Base-by-base conservation (phyloP, 1,284 basidiomycete species). In the Puccinia horiana region DNA sequence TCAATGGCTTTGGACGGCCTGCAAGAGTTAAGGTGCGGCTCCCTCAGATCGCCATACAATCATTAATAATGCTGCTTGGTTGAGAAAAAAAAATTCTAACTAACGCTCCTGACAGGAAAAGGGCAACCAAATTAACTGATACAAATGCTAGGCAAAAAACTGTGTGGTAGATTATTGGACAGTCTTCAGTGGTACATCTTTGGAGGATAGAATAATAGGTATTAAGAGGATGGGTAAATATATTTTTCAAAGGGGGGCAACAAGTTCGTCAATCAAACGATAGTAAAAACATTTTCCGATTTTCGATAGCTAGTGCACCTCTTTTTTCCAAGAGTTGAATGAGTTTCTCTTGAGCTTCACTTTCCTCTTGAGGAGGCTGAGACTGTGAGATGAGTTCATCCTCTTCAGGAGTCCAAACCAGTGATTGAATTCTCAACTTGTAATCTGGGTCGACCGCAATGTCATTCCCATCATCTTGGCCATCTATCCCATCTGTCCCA, bases 231-330 rank as follows among this genome's bases (percentile, higher is more conserved):
- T 58, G 56, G 26, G 56, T 58, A 58, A 58, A 26, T 26, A 29
- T 16, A 26, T 9, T 58, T 8, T 9, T 58, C n/a, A 58, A 58
- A 32, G 65, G 29, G 14, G 29, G n/a, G 44, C 42, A 18, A 42
- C 32, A 44, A 32, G 47, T 73, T 40, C 4, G 54, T 56, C 26
- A 54, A 74, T 8, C 49, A 23, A 16, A 40, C 12, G 40, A 47
- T 11, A 23, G 29, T 74, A 74, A 26, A 40, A 74, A 74, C 18
- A 12, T 47, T 32, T 32, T 52, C 3, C 72, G 72, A 54, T 74
- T 74, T 52, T 49, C 23, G 32, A 74, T 74, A 37, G 72, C 72
- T 54, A 54, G 72, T 23, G 29, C 9, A 18, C 72, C 49, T 56
- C 20, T 52, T 40, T 56, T 74, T 8, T 44, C 72, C 32, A 74